These are phyloP conservation scores for Penicillium sp. DNA, from an alignment of 2,329 filamentous ascomycete genomes.

Conservation along the genomic window DNA sequence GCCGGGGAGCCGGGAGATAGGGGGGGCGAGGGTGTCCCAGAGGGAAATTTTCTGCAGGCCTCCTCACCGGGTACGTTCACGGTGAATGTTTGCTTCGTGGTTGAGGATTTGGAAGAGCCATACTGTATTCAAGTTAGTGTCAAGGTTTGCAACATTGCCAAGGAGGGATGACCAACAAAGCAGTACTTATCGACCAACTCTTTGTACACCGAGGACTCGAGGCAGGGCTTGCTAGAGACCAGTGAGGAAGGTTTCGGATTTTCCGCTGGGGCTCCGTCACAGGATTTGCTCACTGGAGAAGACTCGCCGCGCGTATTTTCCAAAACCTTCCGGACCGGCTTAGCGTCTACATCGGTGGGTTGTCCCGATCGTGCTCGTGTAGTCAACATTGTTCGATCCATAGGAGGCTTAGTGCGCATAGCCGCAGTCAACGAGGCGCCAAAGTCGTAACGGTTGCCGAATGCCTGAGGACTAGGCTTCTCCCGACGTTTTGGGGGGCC, in stretches of 20 bases:
- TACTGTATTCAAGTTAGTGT: conserved; percentile 41
- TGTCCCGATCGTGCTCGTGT: conserved; percentile 55
- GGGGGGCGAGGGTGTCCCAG: conserved; percentile 24
- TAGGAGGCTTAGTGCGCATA: conserved; percentile 64
- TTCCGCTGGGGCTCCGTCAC: conserved; percentile 15
- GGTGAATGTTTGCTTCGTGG: conserved; percentile 13
- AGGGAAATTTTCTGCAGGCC: conserved; percentile 8
- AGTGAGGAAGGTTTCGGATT: conserved; percentile 53
- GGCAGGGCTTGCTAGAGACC: conserved; percentile 63
- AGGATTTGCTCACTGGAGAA: conserved; percentile 20
- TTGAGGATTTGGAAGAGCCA: conserved; percentile 48
- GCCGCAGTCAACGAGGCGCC: conserved; percentile 85
- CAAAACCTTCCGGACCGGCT: conserved; percentile 11
- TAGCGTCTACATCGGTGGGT: conserved; percentile 7
- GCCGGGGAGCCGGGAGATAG: conserved; percentile 27
- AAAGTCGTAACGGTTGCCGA: conserved; percentile 94
- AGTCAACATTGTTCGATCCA: conserved; percentile 61
- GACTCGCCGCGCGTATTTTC: conserved; percentile 15
- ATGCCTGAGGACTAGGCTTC: conserved; percentile 64
- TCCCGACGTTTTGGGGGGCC: conserved; percentile 47
- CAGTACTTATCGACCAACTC: conserved; percentile 99
- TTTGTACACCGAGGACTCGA: conserved; percentile 88
- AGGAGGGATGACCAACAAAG: conserved; percentile 70
- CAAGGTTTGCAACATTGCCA: background rate
- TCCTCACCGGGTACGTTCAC: conserved; percentile 15